A percentile compares a stretch with the other conserved stretches of the same genome.
These are phyloP conservation scores for Mycena alexandri DNA, from an alignment of 768 basidiomycete genomes.

Conservation along the genomic window DNA sequence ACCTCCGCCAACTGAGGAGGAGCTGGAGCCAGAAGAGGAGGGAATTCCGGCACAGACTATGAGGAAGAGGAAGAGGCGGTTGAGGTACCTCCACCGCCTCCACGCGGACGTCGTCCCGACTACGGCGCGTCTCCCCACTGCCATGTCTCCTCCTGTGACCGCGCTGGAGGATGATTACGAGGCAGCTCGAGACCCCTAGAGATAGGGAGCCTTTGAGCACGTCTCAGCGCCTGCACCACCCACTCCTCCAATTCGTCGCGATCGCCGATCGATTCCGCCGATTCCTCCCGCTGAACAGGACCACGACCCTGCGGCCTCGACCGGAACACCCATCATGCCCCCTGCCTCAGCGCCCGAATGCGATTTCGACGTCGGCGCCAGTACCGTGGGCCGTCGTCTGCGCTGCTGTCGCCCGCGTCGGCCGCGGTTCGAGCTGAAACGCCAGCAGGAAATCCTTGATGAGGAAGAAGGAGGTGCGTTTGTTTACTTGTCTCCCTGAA, in stretches of 20 bases:
- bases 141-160: conserved; percentile 5
- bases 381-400: conserved; percentile 12
- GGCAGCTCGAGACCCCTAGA: conserved; percentile 34
- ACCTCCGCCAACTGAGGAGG: conserved; percentile 27
- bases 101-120: conserved; percentile 14
- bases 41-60: conserved; percentile 34
- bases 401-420: conserved; percentile 29
- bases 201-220: conserved; percentile 33
- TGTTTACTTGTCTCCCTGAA: neutral
- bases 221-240: conserved; percentile 18
- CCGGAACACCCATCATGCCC: conserved; percentile 16
- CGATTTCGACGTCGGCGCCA: conserved; percentile 21
- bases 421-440: conserved; percentile 24
- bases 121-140: conserved; percentile 3
- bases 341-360: conserved; percentile 17
- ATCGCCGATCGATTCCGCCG: conserved; percentile 34
- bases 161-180: conserved; percentile 31
- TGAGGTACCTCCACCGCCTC: conserved; percentile 31
- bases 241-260: conserved; percentile 30
- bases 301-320: conserved; percentile 1
- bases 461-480: conserved; percentile 74
- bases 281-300: conserved; percentile 16
- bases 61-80: conserved; percentile 39
- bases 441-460: conserved; percentile 61
- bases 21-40: conserved; percentile 25